These are phyloP conservation scores for Trichoderma koningiopsis DNA, from an alignment of 2,329 filamentous ascomycete genomes.

Conservation along the genomic window DNA sequence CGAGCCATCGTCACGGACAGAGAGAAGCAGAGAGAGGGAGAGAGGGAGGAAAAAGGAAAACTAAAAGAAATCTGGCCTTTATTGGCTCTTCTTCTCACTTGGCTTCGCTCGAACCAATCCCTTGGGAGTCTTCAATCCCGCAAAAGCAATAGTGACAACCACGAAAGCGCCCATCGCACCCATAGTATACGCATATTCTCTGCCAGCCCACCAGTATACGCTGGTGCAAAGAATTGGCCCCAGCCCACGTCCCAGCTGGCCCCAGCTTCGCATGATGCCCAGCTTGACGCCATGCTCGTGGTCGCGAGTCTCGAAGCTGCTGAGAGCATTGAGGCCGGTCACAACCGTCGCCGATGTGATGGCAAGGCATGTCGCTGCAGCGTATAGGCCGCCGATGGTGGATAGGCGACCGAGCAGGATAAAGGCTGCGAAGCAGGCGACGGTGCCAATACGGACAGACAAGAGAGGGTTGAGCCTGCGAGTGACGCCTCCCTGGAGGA, in stretches of 20 bases:
- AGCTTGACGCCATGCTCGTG: slow-evolving; percentile 83
- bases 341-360: slow-evolving; percentile 94
- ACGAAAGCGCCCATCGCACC: slow-evolving; percentile 79
- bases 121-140: slow-evolving; percentile 67
- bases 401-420: slow-evolving; percentile 72
- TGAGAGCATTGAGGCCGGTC: slow-evolving; percentile 87
- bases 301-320: slow-evolving; percentile 82
- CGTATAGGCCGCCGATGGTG: slow-evolving; percentile 72
- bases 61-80: neutral
- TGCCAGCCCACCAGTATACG: slow-evolving; percentile 97
- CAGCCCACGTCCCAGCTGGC: slow-evolving; percentile 83
- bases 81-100: slow-evolving; percentile 32
- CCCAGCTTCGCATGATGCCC: slow-evolving; percentile 77
- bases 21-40: neutral
- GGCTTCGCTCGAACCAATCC: slow-evolving; percentile 27
- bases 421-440: slow-evolving; percentile 78
- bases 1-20: neutral
- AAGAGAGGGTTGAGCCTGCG: slow-evolving; percentile 79
- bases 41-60: neutral
- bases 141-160: slow-evolving; percentile 72
- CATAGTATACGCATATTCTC: slow-evolving; percentile 79
- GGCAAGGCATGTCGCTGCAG: slow-evolving; percentile 80
- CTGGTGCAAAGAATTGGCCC: slow-evolving; percentile 91
- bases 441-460: slow-evolving; percentile 77
- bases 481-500: slow-evolving; percentile 93